phyloP scores from a whole-genome alignment of 1,284 basidiomycete species.

The Xerocomus minutiporus region DNA sequence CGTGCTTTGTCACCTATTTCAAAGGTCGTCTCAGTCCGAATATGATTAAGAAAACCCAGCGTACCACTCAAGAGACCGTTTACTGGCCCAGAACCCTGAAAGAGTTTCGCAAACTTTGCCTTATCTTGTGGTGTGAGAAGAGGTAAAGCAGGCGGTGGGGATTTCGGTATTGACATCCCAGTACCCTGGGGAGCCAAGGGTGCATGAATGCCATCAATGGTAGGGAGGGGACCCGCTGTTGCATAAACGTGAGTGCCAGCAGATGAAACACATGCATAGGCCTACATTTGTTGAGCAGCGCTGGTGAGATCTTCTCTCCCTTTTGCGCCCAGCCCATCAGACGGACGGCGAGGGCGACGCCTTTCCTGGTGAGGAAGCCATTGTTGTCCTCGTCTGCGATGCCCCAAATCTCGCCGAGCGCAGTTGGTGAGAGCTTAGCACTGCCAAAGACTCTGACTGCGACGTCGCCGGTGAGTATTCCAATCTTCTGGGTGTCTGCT shows the following conservation, averaged over 20 bases:
- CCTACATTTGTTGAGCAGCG: slow-evolving; percentile 65
- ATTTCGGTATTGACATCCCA: slow-evolving; percentile 50
- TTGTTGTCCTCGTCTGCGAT: slow-evolving; percentile 91
- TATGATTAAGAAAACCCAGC: slow-evolving; percentile 17
- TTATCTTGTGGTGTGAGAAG: slow-evolving; percentile 75
- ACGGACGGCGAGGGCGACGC: slow-evolving; percentile 81
- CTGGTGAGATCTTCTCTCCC: slow-evolving; percentile 65
- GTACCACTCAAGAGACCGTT: slow-evolving; percentile 75
- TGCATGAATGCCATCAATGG: slow-evolving; percentile 68
- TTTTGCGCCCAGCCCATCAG: slow-evolving; percentile 93
- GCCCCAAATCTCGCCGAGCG: slow-evolving; percentile 91
- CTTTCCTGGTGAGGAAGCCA: slow-evolving; percentile 84
- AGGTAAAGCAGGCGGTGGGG: slow-evolving; percentile 59
- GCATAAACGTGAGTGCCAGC: slow-evolving; percentile 9
- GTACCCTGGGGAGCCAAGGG: slow-evolving; percentile 46
- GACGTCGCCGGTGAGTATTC: slow-evolving; percentile 79
- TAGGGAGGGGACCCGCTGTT: slow-evolving; percentile 77
- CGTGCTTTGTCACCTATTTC: slow-evolving; percentile 80
- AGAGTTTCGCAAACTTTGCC: slow-evolving; percentile 78
- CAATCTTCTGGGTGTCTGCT: slow-evolving; percentile 71
- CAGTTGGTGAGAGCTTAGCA: slow-evolving; percentile 70
- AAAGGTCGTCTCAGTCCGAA: slow-evolving; percentile 10
- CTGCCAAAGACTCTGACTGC: slow-evolving; percentile 79
- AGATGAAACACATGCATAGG: slow-evolving; percentile 15
- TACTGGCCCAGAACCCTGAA: slow-evolving; percentile 66